Percentiles rank a stretch among this genome's conserved stretches.
These are phyloP conservation scores for Auriscalpium microsporum DNA, from an alignment of 768 basidiomycete species.

Conservation along the genomic window DNA sequence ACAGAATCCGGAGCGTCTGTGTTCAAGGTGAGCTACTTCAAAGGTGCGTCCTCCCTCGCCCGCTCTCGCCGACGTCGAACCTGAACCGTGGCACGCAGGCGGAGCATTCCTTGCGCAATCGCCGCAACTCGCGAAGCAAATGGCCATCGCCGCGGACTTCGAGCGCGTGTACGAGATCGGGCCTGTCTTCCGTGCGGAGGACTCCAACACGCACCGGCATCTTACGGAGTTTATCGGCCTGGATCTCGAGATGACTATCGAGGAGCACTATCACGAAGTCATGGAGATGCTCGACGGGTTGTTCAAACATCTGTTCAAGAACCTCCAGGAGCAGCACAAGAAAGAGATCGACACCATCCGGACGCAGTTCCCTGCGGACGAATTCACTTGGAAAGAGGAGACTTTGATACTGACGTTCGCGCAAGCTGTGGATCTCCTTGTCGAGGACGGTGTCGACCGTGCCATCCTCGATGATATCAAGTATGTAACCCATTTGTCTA, in stretches of 20 bases:
- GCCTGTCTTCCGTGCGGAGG: conserved; percentile 94
- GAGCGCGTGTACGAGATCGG: conserved; percentile 98
- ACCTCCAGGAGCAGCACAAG: conserved; percentile 64
- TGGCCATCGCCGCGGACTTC: conserved; percentile 98
- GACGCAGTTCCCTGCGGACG: conserved; percentile 89
- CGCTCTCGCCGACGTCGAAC: background rate
- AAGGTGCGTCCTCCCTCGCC: conserved; percentile 43
- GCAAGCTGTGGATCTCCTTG: conserved; percentile 81
- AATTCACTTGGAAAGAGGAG: conserved; percentile 90
- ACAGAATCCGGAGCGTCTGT: conserved; percentile 96
- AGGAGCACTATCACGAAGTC: conserved; percentile 98
- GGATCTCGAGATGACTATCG: conserved; percentile 98
- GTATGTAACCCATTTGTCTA: conserved; percentile 30
- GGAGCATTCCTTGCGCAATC: conserved; percentile 92
- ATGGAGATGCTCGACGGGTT: conserved; percentile 86
- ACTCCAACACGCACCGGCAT: conserved; percentile 96
- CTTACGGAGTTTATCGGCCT: conserved; percentile 98
- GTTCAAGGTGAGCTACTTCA: conserved; percentile 97
- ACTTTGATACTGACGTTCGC: conserved; percentile 81
- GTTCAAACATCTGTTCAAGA: conserved; percentile 80
- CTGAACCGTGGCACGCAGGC: conserved; percentile 34
- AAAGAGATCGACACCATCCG: conserved; percentile 77
- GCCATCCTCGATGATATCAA: conserved; percentile 85
- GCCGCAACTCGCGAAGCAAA: conserved; percentile 96
- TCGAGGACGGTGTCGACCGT: conserved; percentile 75